These are phyloP conservation scores for Zizania palustris DNA, from an alignment of 202 grass and related monocot species.

Conservation along the genomic window DNA sequence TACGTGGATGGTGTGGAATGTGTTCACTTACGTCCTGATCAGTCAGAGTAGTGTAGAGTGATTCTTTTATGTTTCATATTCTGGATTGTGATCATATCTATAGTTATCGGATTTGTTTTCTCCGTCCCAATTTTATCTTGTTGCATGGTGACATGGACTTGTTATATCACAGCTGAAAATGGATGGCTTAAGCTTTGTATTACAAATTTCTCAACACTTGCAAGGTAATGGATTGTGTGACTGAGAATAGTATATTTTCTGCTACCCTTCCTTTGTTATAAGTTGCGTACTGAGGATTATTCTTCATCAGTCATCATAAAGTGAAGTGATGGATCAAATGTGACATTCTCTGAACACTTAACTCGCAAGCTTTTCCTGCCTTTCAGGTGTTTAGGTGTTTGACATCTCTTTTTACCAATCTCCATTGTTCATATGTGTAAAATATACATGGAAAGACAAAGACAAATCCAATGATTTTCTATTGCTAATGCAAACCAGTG, in stretches of 20 bases:
- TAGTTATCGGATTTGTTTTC: neutral
- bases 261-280: neutral
- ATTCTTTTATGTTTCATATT: neutral
- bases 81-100: neutral
- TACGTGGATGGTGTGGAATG: neutral
- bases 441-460: too few species aligned
- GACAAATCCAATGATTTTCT: too few species aligned
- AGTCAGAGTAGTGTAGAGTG: slow-evolving; percentile 1
- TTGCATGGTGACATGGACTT: neutral
- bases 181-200: neutral
- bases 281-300: neutral
- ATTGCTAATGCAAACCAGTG: too few species aligned
- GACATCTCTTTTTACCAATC: too few species aligned
- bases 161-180: slow-evolving; percentile 14
- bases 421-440: too few species aligned
- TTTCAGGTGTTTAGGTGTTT: too few species aligned
- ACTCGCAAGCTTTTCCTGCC: too few species aligned
- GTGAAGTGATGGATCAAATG: neutral
- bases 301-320: neutral
- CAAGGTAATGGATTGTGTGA: neutral
- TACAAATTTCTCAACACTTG: slow-evolving; percentile 11
- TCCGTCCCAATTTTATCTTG: slow-evolving; percentile 14
- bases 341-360: too few species aligned
- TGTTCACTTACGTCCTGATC: slow-evolving; percentile 16
- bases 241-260: neutral